Conservation (phyloP, 768 basidiomycete genomes). For the Boletus rufocinnamomeus region DNA sequence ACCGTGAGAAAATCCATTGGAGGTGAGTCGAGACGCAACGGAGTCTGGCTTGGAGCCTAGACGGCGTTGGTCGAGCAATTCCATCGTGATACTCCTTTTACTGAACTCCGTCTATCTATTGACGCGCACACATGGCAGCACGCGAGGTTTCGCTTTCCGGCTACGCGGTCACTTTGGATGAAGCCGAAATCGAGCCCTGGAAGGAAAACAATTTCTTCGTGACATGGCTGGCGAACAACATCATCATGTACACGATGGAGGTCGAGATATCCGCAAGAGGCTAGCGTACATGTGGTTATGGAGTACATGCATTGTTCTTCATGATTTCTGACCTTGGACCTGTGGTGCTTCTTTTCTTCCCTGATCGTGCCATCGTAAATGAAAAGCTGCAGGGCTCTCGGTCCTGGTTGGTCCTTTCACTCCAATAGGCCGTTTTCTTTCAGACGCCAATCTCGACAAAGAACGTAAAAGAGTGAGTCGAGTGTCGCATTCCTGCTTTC, state of each 20-base stretch:
- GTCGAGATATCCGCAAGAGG: background rate
- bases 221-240: background rate
- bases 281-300: background rate
- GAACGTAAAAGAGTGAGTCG: constrained; percentile 26
- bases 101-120: background rate
- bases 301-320: background rate
- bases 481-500: background rate
- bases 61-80: background rate
- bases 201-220: background rate
- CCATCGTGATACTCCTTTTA: background rate
- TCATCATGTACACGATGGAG: background rate
- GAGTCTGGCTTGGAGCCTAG: background rate
- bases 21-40: background rate
- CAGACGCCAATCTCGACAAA: background rate
- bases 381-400: constrained; percentile 14
- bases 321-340: constrained; percentile 4
- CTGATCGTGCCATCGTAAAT: constrained; percentile 20
- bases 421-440: background rate
- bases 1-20: constrained; percentile 6
- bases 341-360: constrained; percentile 23
- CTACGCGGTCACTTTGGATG: background rate
- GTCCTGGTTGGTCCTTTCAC: background rate
- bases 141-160: too few species aligned
- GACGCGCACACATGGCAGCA: background rate
- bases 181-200: background rate